Evolutionary conservation across 805 yeast species (phyloP), one percentile per base, ranked within the genome.

Genomic region (Candida mattraensis): DNA sequence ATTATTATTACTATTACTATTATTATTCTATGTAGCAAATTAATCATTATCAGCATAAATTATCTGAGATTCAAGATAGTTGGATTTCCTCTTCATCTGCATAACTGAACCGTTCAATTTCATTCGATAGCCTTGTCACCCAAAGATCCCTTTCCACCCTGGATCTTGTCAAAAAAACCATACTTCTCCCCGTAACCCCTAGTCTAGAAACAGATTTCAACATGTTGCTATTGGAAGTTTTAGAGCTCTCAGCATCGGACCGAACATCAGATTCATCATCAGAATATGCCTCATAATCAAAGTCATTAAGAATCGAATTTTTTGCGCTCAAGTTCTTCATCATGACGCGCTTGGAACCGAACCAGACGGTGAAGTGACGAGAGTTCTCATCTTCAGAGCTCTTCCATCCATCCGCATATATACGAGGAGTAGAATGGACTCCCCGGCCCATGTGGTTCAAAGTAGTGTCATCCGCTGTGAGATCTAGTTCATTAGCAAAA

Each of bases 351-450:
- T 80, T 83, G 5, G 71, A 70, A 0, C 88, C 91, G 59, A 80
- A 76, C 96, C 96, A 88, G 3, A 91, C 48, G 0, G 93, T 85
- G 51, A 91, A 88, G 44, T 93, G 78, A 32, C 95, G 66, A 18
- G 76, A 62, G n/a, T 69, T 48, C 46, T 86, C 93, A 30, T 80
- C 84, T 50, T 91, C 98, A 7, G 77, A 67, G 2, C 94, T 82
- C 45, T 70, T 74, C 87, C 94, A 83, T 0, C 96, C 96, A 59
- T 88, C 95, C 2, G 72, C 61, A 53, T 84, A 88, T 0, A 83
- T 65, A 22, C 94, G 64, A 0, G 97, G 95, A 19, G 83, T 54
- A 0, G 80, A 61, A 30, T 72, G 69, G 4, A 67, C 69, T 0
- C 82, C 85, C 0, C 84, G 82, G 38, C 70, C 60, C 14, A 60